Evolutionary conservation across 2,329 filamentous ascomycete species (phyloP), one percentile per base, ranked within the genome.

Genomic region (Bisporella sp.): DNA sequence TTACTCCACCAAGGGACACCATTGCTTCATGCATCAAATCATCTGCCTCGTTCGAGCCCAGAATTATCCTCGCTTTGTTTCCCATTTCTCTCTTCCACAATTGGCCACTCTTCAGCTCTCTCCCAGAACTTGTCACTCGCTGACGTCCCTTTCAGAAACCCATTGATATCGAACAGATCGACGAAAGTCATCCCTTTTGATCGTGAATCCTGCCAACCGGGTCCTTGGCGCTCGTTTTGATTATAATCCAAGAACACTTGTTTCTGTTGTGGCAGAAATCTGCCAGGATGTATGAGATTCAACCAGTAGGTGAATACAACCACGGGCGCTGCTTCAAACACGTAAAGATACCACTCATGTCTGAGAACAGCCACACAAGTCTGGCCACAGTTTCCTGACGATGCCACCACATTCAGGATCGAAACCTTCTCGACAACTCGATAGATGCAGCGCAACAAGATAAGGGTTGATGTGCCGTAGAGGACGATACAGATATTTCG

Each of bases 281-380:
- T 57, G n/a, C 66, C 67, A 5, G 66, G 67, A 50, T 69, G 67
- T 31, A 69, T 53, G n/a, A 67, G 11, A 29, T 66, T 68, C 6
- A 69, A 53, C 64, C 64, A 68, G 29, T 58, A 63, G 1, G 64
- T 66, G 30, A 63, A 68, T 1, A 69, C 46, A 11, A 67, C 54
- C 61, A 69, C 68, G 0, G 63, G 64, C 1, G 64, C 65, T 1
- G 63, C 62, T 48, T 70, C 67, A 47, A 69, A 68, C 9, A 55
- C 62, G 50, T 64, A 69, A 6, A 69, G 51, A 31, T 63, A 69
- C 67, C 67, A 69, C 42, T 69, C 67, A 29, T 68, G 54, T 12
- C 53, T 60, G 7, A 62, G 54, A 8, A 67, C 54, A 2, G 59
- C 37, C 5, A 57, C 57, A 49, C 65, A 69, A 33, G 57, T 50